These are phyloP conservation scores for Passiflora organensis DNA, from an alignment of 345 rosid genomes.

Conservation along the genomic window DNA sequence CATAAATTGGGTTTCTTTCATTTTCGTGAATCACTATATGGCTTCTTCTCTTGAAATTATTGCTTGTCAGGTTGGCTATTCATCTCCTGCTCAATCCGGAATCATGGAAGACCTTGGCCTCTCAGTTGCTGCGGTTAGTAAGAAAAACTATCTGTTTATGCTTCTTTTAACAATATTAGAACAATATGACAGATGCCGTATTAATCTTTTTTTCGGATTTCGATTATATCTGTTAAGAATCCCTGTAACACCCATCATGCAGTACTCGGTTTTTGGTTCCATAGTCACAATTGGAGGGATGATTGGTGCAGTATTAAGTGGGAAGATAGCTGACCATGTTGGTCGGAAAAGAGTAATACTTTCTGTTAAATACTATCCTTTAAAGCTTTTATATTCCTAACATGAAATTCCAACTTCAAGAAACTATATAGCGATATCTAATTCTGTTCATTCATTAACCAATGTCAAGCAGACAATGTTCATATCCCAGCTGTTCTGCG, in stretches of 20 bases:
- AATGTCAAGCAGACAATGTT: too few relatives aligned
- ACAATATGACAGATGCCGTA: neutral
- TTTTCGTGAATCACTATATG: too few relatives aligned
- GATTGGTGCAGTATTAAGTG: slow-evolving; percentile 28
- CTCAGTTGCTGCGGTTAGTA: slow-evolving; percentile 19
- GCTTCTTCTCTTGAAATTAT: too few relatives aligned
- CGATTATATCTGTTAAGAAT: neutral
- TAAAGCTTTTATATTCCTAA: too few relatives aligned
- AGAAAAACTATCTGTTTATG: neutral
- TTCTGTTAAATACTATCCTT: too few relatives aligned
- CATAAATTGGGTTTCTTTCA: neutral
- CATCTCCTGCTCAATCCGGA: slow-evolving; percentile 46
- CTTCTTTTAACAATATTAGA: neutral
- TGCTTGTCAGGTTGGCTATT: slow-evolving; percentile 33
- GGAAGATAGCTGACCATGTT: slow-evolving; percentile 27
- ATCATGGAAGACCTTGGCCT: slow-evolving; percentile 32
- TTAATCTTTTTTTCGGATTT: neutral
- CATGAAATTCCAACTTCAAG: too few relatives aligned
- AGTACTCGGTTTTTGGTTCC: slow-evolving; percentile 42
- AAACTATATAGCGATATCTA: too few relatives aligned
- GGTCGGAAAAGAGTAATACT: slow-evolving; percentile 25
- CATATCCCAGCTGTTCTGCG: too few relatives aligned
- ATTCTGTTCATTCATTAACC: too few relatives aligned
- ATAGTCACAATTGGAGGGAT: slow-evolving; percentile 31
- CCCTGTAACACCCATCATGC: too few relatives aligned